Evolutionary conservation across 306 rosid species (phyloP), one percentile per base, ranked within the genome.

Genomic region (Prunus campanulata): DNA sequence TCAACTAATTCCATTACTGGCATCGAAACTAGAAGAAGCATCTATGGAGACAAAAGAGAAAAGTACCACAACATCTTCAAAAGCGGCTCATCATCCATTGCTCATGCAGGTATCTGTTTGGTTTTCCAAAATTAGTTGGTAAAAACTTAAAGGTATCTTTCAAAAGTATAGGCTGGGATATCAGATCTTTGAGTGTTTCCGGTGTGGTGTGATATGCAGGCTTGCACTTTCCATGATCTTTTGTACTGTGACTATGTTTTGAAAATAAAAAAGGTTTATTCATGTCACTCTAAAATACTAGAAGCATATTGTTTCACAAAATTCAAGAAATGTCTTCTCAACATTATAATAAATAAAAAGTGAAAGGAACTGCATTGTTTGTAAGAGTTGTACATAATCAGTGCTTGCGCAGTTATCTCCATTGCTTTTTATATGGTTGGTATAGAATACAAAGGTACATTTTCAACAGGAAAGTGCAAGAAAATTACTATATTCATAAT

Each of bases 1-100:
- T 73, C 97, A 94, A 64, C 93, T 94, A 67, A 86, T 92, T 84
- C 98, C 98, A 15, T 85, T 94, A 76, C 89, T 94, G 77, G 89
- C 98, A 0, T 78, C 87, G 66, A 94, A 90, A 77, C 85, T 49
- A 16, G 95, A 85, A 75, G 97, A 92, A 64, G 77, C 75, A 63
- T 86, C 90, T 72, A 63, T 50, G 5, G 96, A 87, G 66, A 85
- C 89, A 61, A 87, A 88, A 83, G 90, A 90, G 74, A 89, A 89
- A 80, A 73, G 80, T 80, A 47, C 70, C 55, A 59, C 83, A 32
- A 50, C 77, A 59, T 75, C 85, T 22, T 84, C 91, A 18, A 94
- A 91, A 88, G 81, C 87, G 70, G 76, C 80, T 79, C 93, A 90
- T 69, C 98, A 92, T 86, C 86, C 90, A 1, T 78, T 90, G 72